Base-by-base conservation (phyloP, 352 stramenopile genomes). In the Pythium rhizo-oryzae region DNA sequence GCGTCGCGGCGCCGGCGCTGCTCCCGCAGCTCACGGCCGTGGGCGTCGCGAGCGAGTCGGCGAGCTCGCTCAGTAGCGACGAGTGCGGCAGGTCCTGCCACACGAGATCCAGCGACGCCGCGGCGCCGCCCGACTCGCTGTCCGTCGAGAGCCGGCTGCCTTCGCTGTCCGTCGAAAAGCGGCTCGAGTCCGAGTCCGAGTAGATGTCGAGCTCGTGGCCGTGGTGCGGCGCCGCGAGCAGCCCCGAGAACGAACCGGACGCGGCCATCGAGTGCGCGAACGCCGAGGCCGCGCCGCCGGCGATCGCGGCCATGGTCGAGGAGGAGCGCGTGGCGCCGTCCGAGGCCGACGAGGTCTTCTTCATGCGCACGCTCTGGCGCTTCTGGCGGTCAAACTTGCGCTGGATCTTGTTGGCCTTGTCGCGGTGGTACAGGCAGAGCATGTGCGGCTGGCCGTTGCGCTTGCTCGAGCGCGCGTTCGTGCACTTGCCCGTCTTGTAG, bases 361-460 rank as follows among this genome's bases (percentile, higher is more conserved):
- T 79, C 58, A 74, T 74, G 60, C 86, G 85, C 33, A 82, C 79
- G 16, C 86, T 79, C 52, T 93, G 83, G 58, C 87, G 87, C 79
- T 96, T 96, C 72, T 96, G 86, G 53, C 88, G 85, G 67, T 96
- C 86, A 62, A 94, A 94, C 75, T 94, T 94, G 76, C 88, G 86
- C 72, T 96, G 88, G 71, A 93, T 96, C 76, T 91, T 83, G 78
- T 96, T 96, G 72, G 88, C 88, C 77, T 96, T 96, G 75, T 94
- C 85, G 35, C 88, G 86, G 69, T 96, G 88, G 76, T 91, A 93
- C 54, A 92, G 72, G 58, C 88, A 96, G n/a, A 96, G 75, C 70
- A 94, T 87, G 71, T 96, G 88, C 58, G 81, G 84, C 74, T 93
- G 82, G 64, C 88, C 88, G 60, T 96, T 94, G 75, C 85, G 86